Percentiles rank a stretch among this genome's conserved stretches.
Evolutionary conservation across 2,329 filamentous ascomycete genomes (phyloP).

Genomic region (Orbilia oligospora): DNA sequence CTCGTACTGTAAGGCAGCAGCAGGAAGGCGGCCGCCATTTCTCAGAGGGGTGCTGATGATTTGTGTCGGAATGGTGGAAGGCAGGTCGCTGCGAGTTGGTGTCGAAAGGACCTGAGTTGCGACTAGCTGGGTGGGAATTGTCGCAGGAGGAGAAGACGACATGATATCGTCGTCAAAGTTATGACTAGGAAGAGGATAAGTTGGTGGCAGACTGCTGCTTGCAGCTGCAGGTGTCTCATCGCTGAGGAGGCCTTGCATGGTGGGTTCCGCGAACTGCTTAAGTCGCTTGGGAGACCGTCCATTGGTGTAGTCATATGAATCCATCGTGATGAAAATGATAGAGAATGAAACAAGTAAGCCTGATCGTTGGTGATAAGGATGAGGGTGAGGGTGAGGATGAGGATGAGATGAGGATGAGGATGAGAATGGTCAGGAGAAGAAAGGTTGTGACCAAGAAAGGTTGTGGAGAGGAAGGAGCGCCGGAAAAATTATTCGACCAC

Average conservation of each 20-base stretch:
- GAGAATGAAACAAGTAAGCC: background rate
- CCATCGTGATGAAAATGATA: slow-evolving; percentile 20
- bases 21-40: slow-evolving; percentile 38
- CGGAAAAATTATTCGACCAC: background rate
- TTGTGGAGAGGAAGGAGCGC: background rate
- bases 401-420: background rate
- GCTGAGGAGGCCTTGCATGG: slow-evolving; percentile 68
- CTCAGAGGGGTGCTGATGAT: slow-evolving; percentile 69
- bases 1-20: slow-evolving; percentile 6
- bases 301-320: slow-evolving; percentile 28
- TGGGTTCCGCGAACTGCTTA: slow-evolving; percentile 48
- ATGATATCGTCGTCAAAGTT: slow-evolving; percentile 65
- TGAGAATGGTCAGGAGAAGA: background rate
- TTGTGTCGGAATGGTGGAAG: slow-evolving; percentile 74
- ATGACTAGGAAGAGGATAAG: slow-evolving; percentile 34
- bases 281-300: slow-evolving; percentile 52
- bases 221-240: slow-evolving; percentile 62
- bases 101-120: slow-evolving; percentile 60
- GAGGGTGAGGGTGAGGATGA: background rate
- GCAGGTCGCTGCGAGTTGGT: slow-evolving; percentile 51
- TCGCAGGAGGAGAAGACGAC: slow-evolving; percentile 68
- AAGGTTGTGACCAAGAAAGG: background rate
- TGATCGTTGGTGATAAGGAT: background rate
- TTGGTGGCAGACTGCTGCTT: slow-evolving; percentile 41
- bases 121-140: slow-evolving; percentile 68